phyloP scores from a whole-genome alignment of 2,329 filamentous ascomycete genomes.

The Fusarium domesticum region DNA sequence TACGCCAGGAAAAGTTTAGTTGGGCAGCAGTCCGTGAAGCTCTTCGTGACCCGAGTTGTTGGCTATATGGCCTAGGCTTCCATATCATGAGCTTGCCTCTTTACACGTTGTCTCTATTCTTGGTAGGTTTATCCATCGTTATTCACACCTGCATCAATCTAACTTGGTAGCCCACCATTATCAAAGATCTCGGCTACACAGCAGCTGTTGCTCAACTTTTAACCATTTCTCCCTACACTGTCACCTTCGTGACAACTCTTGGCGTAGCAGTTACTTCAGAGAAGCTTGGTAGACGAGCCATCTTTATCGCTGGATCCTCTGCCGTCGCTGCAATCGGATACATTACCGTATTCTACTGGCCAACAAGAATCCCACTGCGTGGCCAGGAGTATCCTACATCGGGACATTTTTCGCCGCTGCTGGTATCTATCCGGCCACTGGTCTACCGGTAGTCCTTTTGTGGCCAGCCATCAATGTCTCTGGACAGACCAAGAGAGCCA shows the following conservation, averaged over 20 bases:
- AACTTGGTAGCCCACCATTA: constrained; percentile 46
- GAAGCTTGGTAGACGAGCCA: constrained; percentile 51
- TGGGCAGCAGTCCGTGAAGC: constrained; percentile 65
- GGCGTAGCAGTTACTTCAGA: constrained; percentile 60
- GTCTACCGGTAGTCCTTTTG: constrained; percentile 60
- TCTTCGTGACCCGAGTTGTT: constrained; percentile 65
- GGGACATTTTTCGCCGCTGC: constrained; percentile 63
- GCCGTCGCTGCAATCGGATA: constrained; percentile 60
- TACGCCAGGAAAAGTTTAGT: constrained; percentile 63
- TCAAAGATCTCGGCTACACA: constrained; percentile 51
- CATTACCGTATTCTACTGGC: constrained; percentile 57
- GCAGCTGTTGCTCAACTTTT: constrained; percentile 55
- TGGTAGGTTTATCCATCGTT: constrained; percentile 36
- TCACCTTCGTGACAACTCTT: constrained; percentile 60
- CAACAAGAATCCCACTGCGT: constrained; percentile 42
- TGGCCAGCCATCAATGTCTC: constrained; percentile 73
- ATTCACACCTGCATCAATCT: rapidly evolving
- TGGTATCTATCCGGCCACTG: constrained; percentile 65
- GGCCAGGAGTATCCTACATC: constrained; percentile 56
- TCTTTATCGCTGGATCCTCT: constrained; percentile 61
- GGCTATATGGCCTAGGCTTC: constrained; percentile 69
- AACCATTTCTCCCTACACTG: constrained; percentile 62
- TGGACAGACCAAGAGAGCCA: constrained; percentile 66
- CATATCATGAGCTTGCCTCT: constrained; percentile 68
- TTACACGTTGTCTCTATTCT: constrained; percentile 54